Evolutionary conservation across 2,329 filamentous ascomycete species (phyloP).

Genomic region (Elsinoe arachidis): DNA sequence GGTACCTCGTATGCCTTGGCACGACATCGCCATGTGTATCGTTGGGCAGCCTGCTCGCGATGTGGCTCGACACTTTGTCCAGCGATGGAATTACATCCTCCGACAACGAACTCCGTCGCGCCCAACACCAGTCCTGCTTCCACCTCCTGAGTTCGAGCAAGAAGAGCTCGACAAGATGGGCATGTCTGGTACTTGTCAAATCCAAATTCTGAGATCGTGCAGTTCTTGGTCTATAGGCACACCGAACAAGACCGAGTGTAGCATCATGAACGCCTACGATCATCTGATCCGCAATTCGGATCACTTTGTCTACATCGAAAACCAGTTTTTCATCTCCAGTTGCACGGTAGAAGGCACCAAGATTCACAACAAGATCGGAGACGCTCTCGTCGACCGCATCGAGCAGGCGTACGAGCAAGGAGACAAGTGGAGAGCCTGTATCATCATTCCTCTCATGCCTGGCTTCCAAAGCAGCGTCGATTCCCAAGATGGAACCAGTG

Average conservation of each 20-base stretch:
- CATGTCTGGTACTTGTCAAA: slow-evolving; percentile 86
- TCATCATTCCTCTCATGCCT: slow-evolving; percentile 93
- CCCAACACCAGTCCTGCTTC: slow-evolving; percentile 85
- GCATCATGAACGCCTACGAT: slow-evolving; percentile 91
- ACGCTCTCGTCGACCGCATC: slow-evolving; percentile 87
- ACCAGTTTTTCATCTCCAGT: slow-evolving; percentile 96
- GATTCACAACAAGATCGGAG: slow-evolving; percentile 88
- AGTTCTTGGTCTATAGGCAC: slow-evolving; percentile 88
- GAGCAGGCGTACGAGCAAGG: slow-evolving; percentile 72
- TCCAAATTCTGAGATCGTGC: slow-evolving; percentile 88
- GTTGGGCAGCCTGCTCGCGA: slow-evolving; percentile 93
- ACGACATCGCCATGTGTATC: slow-evolving; percentile 96
- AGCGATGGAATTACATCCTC: slow-evolving; percentile 95
- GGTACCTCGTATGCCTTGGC: slow-evolving; percentile 94
- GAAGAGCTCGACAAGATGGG: slow-evolving; percentile 81
- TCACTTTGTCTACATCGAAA: slow-evolving; percentile 97
- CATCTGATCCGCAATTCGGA: slow-evolving; percentile 93
- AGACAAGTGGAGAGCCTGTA: slow-evolving; percentile 82
- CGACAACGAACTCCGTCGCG: slow-evolving; percentile 87
- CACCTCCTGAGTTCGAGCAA: slow-evolving; percentile 81
- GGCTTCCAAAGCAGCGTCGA: slow-evolving; percentile 97
- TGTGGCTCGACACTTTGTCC: slow-evolving; percentile 89
- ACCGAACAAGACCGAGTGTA: slow-evolving; percentile 73
- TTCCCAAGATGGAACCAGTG: slow-evolving; percentile 85
- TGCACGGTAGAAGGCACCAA: slow-evolving; percentile 79